These are phyloP conservation scores for Dryadomyces sulphureus DNA, from an alignment of 2,329 filamentous ascomycete genomes.

Conservation along the genomic window DNA sequence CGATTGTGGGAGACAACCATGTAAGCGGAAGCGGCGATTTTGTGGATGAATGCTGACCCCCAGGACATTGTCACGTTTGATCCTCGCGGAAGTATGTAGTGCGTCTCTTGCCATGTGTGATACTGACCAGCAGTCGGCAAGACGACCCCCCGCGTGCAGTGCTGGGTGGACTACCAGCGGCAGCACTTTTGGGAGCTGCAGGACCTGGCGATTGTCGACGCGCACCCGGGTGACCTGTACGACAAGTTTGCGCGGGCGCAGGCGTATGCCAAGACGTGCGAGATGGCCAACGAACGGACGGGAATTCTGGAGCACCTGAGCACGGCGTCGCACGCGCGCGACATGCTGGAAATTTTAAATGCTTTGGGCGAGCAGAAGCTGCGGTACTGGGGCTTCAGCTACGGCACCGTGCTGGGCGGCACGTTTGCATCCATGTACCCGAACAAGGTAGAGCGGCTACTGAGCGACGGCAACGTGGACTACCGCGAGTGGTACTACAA, in stretches of 20 bases:
- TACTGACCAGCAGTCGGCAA: conserved; percentile 22
- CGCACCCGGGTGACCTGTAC: conserved; percentile 28
- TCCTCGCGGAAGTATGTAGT: conserved; percentile 26
- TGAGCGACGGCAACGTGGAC: conserved; percentile 38
- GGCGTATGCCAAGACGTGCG: conserved; percentile 28
- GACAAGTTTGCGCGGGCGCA: conserved; percentile 27
- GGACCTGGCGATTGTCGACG: conserved; percentile 29
- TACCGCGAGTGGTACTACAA: conserved; percentile 38
- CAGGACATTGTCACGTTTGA: conserved; percentile 36
- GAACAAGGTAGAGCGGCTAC: conserved; percentile 31
- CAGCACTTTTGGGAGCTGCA: conserved; percentile 27
- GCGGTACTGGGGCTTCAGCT: conserved; percentile 40
- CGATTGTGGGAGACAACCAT: conserved; percentile 30
- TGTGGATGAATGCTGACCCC: not conserved
- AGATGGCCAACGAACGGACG: conserved; percentile 20
- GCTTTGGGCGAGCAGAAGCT: conserved; percentile 26
- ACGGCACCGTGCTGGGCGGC: conserved; percentile 36
- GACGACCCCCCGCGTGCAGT: conserved; percentile 34
- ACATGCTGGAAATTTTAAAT: conserved; percentile 31
- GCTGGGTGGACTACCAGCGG: conserved; percentile 29
- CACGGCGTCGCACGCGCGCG: conserved; percentile 28
- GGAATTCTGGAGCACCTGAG: conserved; percentile 25
- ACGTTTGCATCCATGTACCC: conserved; percentile 38
- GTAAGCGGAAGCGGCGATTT: conserved; percentile 15
- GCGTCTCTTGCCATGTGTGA: not conserved